A percentile compares a stretch with the other conserved stretches of the same genome.
phyloP scores from a whole-genome alignment of 768 basidiomycete species.

The Tylopilus felleus region DNA sequence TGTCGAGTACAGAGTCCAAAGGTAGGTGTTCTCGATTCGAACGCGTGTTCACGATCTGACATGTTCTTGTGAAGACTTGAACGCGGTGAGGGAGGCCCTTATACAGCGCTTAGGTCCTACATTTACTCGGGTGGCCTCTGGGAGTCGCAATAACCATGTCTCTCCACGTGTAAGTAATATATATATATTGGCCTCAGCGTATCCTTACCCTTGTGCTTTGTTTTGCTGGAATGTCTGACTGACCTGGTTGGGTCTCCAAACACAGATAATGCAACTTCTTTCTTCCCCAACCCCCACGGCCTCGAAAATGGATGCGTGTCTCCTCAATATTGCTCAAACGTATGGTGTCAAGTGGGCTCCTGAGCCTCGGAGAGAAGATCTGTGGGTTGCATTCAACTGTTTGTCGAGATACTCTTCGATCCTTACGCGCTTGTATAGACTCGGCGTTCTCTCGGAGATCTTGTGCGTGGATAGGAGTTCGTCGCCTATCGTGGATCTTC shows the following conservation, averaged over 20 bases:
- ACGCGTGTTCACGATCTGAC: neutral
- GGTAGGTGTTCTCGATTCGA: constrained; percentile 37
- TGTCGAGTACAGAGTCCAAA: constrained; percentile 53
- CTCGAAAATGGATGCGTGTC: constrained; percentile 50
- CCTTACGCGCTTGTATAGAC: constrained; percentile 32
- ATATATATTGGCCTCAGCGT: neutral
- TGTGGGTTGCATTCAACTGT: constrained; percentile 40
- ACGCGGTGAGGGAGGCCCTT: constrained; percentile 50
- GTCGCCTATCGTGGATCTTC: constrained; percentile 52
- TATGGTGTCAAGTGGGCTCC: constrained; percentile 61
- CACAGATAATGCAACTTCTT: constrained; percentile 50
- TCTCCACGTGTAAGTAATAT: constrained; percentile 43
- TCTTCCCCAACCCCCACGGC: constrained; percentile 54
- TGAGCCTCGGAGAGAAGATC: constrained; percentile 56
- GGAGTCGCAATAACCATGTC: constrained; percentile 52
- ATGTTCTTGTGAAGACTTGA: constrained; percentile 46
- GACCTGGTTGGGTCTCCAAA: neutral
- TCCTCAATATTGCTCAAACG: constrained; percentile 50
- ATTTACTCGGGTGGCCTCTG: constrained; percentile 50
- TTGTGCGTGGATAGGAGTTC: constrained; percentile 44
- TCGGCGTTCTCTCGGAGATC: constrained; percentile 56
- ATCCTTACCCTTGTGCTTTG: neutral
- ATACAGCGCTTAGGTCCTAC: constrained; percentile 54
- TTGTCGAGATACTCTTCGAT: neutral
- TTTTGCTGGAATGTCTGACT: neutral